Conservation (phyloP, 1,284 basidiomycete genomes). For the Tilletia indica region DNA sequence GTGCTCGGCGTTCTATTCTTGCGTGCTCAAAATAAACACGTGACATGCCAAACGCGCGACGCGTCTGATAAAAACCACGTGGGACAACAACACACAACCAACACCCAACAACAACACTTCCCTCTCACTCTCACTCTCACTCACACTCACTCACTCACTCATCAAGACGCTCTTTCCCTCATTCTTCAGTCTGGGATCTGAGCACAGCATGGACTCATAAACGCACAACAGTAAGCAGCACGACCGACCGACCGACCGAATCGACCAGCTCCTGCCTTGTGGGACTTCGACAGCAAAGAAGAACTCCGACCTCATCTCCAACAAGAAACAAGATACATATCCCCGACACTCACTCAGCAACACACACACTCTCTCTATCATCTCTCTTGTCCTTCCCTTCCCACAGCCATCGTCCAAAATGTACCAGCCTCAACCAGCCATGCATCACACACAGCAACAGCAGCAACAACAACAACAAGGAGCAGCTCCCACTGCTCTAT, state of each 20-base stretch:
- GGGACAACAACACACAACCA: constrained; percentile 2
- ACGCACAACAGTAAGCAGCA: no score
- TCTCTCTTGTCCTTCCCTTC: no score
- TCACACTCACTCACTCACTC: not conserved
- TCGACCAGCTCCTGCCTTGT: not conserved
- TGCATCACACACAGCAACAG: not conserved
- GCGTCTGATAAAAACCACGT: not conserved
- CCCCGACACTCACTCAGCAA: no score
- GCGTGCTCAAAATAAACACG: constrained; percentile 4
- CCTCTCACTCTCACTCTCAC: not conserved
- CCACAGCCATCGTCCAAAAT: not conserved
- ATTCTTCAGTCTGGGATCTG: no score
- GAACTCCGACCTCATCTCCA: no score
- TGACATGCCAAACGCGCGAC: not conserved
- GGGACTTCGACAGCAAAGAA: no score
- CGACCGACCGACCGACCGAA: not conserved
- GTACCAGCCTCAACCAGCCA: not conserved
- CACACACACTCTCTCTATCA: no score
- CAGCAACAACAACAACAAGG: not conserved
- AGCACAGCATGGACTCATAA: not conserved
- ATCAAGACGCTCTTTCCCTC: not conserved
- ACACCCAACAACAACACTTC: not conserved
- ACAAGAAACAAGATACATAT: no score
- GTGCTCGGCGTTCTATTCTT: not conserved
- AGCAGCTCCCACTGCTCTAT: constrained; percentile 7